These are phyloP conservation scores for Hypomyces rosellus DNA, from an alignment of 2,329 filamentous ascomycete species.

Conservation along the genomic window DNA sequence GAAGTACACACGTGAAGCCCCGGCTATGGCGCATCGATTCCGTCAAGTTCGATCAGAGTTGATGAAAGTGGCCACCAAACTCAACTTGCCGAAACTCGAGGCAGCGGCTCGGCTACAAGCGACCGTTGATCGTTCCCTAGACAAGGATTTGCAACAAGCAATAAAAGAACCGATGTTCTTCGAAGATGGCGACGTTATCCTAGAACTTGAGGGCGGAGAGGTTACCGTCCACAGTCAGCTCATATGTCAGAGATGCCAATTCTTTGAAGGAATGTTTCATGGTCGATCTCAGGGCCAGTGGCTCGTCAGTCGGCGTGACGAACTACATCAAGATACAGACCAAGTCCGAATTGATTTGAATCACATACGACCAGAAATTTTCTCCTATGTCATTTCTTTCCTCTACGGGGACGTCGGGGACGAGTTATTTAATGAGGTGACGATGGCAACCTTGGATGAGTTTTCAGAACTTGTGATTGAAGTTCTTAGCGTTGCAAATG, in stretches of 20 bases:
- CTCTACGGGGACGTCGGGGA: slow-evolving; percentile 78
- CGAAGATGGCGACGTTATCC: slow-evolving; percentile 68
- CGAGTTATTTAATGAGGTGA: slow-evolving; percentile 74
- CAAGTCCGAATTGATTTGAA: slow-evolving; percentile 70
- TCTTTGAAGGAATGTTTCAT: slow-evolving; percentile 84
- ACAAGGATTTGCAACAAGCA: slow-evolving; percentile 64
- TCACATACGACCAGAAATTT: slow-evolving; percentile 68
- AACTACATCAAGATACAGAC: slow-evolving; percentile 22
- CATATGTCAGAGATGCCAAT: slow-evolving; percentile 78
- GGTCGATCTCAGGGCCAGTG: slow-evolving; percentile 82
- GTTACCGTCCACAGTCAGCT: slow-evolving; percentile 70
- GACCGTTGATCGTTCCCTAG: slow-evolving; percentile 55
- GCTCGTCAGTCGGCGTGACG: slow-evolving; percentile 64
- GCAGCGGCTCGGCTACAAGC: slow-evolving; percentile 70
- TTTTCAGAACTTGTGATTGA: slow-evolving; percentile 87
- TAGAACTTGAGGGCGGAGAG: slow-evolving; percentile 72
- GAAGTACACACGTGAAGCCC: slow-evolving; percentile 66
- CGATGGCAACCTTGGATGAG: slow-evolving; percentile 66
- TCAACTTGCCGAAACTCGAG: slow-evolving; percentile 69
- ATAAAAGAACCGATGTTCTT: slow-evolving; percentile 66
- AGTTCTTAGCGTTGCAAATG: slow-evolving; percentile 83
- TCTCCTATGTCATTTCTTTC: slow-evolving; percentile 71
- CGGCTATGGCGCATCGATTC: slow-evolving; percentile 63
- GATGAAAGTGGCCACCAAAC: slow-evolving; percentile 72
- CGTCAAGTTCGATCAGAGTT: slow-evolving; percentile 76